A percentile compares a stretch with the other conserved stretches of the same genome.
Conservation (phyloP, 768 basidiomycete species). For the Phylloporus rhodoxanthus region DNA sequence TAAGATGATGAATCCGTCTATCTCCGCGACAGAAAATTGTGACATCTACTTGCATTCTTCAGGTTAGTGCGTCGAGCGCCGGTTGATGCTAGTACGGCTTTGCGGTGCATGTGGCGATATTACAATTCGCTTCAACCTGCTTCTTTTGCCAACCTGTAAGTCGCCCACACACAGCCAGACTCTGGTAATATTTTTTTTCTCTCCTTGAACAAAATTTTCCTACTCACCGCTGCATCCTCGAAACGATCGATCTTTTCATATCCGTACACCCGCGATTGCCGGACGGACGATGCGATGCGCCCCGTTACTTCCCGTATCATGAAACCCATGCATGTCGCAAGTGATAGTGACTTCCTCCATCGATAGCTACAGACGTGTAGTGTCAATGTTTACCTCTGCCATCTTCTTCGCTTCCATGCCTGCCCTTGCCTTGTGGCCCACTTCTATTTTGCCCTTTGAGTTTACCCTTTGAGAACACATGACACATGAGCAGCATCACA, state of each 20-base stretch:
- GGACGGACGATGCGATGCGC: constrained; percentile 20
- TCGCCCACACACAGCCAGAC: constrained; percentile 2
- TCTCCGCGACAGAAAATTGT: constrained; percentile 23
- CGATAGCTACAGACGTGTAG: constrained; percentile 5
- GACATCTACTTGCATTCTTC: constrained; percentile 10
- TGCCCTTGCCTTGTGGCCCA: constrained; percentile 17
- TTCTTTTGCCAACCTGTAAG: background rate
- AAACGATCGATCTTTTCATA: constrained; percentile 25
- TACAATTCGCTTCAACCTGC: background rate
- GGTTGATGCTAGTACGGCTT: constrained; percentile 11
- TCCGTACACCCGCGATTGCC: constrained; percentile 30
- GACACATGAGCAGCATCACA: constrained; percentile 16
- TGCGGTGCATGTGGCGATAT: background rate
- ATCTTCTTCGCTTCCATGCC: constrained; percentile 22
- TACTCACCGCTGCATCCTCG: constrained; percentile 1
- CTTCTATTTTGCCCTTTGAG: constrained; percentile 22
- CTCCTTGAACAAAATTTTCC: constrained; percentile 21
- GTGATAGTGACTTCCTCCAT: constrained; percentile 6
- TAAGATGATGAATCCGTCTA: constrained; percentile 27
- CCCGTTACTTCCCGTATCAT: constrained; percentile 29
- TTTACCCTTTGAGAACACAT: constrained; percentile 20
- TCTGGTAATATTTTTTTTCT: constrained; percentile 1
- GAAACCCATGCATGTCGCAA: constrained; percentile 4
- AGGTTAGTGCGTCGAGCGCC: constrained; percentile 4
- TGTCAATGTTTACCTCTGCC: constrained; percentile 15